Percentiles rank a stretch among this genome's conserved stretches.
Conservation (phyloP, 2,329 filamentous ascomycete genomes). For the Aspergillus proliferans region DNA sequence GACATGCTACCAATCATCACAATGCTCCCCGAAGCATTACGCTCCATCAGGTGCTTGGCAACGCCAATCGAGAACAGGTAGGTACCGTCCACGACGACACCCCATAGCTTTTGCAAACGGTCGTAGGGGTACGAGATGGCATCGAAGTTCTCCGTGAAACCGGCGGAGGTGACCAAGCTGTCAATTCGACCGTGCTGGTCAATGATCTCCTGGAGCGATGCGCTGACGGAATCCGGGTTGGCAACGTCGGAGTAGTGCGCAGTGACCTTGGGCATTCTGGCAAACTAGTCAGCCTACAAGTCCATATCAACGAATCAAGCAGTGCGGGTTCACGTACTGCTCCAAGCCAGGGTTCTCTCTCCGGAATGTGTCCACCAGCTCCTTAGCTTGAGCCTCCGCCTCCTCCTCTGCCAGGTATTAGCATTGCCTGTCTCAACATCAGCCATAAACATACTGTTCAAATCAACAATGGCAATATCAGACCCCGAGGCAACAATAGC, state of each 20-base stretch:
- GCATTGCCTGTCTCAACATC: not conserved
- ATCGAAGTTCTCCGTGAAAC: conserved; percentile 93
- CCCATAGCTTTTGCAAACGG: conserved; percentile 87
- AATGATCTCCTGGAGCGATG: conserved; percentile 65
- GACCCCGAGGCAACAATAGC: conserved; percentile 82
- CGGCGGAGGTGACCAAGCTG: conserved; percentile 89
- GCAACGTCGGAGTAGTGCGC: conserved; percentile 87
- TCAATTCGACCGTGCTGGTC: conserved; percentile 74
- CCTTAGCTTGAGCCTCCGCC: conserved; percentile 67
- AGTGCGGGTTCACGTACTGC: conserved; percentile 42
- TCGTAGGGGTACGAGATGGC: conserved; percentile 86
- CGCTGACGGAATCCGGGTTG: conserved; percentile 68
- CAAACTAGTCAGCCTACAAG: not conserved
- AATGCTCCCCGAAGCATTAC: conserved; percentile 73
- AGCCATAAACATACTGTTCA: conserved; percentile 64
- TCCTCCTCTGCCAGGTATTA: conserved; percentile 60
- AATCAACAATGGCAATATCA: conserved; percentile 83
- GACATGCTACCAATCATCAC: conserved; percentile 96
- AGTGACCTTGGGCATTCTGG: conserved; percentile 71
- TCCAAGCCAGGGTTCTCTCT: conserved; percentile 71
- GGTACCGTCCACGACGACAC: conserved; percentile 87
- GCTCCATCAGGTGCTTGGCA: conserved; percentile 81
- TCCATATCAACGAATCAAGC: not conserved
- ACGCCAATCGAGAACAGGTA: conserved; percentile 81
- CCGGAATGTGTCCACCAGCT: conserved; percentile 68